A percentile compares a stretch with the other conserved stretches of the same genome.
Conservation (phyloP, 1,284 basidiomycete genomes). For the Rhizoctonia solani region DNA sequence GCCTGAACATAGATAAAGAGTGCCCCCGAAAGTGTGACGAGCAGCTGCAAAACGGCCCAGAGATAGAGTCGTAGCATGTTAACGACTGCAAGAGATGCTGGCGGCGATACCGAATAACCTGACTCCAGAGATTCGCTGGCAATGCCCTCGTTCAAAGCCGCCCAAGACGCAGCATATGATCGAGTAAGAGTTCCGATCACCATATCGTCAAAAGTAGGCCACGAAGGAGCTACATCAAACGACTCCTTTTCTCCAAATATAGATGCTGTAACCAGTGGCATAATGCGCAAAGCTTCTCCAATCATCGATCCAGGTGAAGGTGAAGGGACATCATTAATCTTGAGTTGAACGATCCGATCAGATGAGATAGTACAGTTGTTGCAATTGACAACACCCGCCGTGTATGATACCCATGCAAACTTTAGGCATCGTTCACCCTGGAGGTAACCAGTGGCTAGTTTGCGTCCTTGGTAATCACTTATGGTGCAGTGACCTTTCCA, state of each 20-base stretch:
- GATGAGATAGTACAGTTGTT: not conserved
- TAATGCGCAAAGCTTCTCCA: not conserved
- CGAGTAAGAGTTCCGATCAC: not conserved
- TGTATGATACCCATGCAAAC: not conserved
- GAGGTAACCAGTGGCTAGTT: no score
- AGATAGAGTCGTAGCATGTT: not conserved
- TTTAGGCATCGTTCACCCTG: no score
- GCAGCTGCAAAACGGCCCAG: not conserved
- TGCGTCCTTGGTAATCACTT: no score
- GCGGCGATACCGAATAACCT: not conserved
- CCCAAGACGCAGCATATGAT: not conserved
- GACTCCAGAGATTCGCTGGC: not conserved
- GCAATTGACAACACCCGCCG: not conserved
- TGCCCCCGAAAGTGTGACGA: not conserved
- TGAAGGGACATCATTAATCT: not conserved
- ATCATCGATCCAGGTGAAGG: not conserved
- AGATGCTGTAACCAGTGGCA: not conserved
- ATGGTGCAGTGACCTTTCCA: no score
- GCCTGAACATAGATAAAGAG: not conserved
- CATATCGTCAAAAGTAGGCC: not conserved
- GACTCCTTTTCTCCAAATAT: not conserved
- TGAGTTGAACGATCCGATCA: not conserved
- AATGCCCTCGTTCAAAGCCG: not conserved
- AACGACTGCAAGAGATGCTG: not conserved
- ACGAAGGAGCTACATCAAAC: not conserved